A percentile compares a stretch with the other conserved stretches of the same genome.
These are phyloP conservation scores for Vachellia pachyceras DNA, from an alignment of 306 rosid genomes.

Conservation along the genomic window DNA sequence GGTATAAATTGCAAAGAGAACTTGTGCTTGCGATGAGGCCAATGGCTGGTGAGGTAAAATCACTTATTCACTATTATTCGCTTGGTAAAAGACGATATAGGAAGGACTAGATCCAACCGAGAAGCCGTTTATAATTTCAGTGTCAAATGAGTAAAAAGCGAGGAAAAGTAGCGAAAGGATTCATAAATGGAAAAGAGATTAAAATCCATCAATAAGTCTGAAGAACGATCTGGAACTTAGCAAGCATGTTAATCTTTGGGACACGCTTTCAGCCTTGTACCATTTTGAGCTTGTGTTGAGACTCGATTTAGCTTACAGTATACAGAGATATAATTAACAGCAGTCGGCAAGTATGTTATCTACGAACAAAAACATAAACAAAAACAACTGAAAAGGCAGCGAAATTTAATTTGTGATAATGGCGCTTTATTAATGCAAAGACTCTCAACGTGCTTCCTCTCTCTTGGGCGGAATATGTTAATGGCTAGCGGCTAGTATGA, in stretches of 20 bases:
- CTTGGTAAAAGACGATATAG: not conserved
- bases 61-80: not conserved
- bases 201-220: not conserved
- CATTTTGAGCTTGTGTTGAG: not conserved
- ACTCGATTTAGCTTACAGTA: not conserved
- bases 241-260: not conserved
- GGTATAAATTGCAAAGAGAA: not conserved
- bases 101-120: not conserved
- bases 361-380: not conserved
- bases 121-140: not conserved
- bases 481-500: constrained; percentile 5
- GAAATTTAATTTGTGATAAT: not conserved
- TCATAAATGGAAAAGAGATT: not conserved
- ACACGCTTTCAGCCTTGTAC: not conserved
- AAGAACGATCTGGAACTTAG: not conserved
- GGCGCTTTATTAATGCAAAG: constrained; percentile 30
- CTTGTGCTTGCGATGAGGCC: not conserved
- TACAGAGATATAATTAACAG: not conserved
- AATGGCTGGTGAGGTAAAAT: not conserved
- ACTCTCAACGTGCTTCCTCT: constrained; percentile 9
- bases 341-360: not conserved
- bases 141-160: not conserved
- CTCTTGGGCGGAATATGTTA: not conserved
- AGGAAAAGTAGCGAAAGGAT: not conserved
- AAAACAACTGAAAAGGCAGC: not conserved